Evolutionary conservation across 495 filamentous ascomycete genomes (phyloP).

Genomic region (Cladorrhinum samala): DNA sequence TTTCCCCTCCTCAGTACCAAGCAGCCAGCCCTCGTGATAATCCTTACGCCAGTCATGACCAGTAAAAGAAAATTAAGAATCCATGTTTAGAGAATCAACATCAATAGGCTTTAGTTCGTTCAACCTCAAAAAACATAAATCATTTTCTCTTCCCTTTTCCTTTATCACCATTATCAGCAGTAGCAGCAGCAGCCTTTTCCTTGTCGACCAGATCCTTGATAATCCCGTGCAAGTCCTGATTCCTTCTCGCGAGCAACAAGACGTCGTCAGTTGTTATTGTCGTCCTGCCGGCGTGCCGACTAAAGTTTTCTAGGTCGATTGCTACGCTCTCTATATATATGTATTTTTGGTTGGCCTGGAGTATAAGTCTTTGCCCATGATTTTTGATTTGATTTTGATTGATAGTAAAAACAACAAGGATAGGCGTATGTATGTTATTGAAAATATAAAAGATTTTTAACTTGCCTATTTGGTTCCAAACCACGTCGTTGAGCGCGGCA

Average conservation of each 20-base stretch:
- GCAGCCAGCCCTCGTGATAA: no score
- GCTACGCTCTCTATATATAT: constrained; percentile 58
- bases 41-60: no score
- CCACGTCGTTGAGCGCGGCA: constrained; percentile 82
- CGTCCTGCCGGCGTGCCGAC: constrained; percentile 78
- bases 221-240: constrained; percentile 72
- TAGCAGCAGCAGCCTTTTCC: constrained; percentile 46
- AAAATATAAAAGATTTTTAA: no score
- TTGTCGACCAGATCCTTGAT: constrained; percentile 62
- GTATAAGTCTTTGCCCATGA: neutral
- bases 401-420: neutral
- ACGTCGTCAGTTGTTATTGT: constrained; percentile 83
- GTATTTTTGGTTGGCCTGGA: neutral
- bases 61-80: no score
- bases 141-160: constrained; percentile 29
- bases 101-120: no score
- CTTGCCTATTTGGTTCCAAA: constrained; percentile 83
- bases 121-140: no score
- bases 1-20: no score
- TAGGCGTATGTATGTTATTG: no score
- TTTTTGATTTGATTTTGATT: neutral
- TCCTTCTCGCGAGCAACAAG: constrained; percentile 75
- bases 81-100: no score
- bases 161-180: no score
- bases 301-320: constrained; percentile 74